A percentile compares a stretch with the other conserved stretches of the same genome.
Conservation (phyloP, 495 filamentous ascomycete genomes). For the Podospora bellae-mahoneyi region DNA sequence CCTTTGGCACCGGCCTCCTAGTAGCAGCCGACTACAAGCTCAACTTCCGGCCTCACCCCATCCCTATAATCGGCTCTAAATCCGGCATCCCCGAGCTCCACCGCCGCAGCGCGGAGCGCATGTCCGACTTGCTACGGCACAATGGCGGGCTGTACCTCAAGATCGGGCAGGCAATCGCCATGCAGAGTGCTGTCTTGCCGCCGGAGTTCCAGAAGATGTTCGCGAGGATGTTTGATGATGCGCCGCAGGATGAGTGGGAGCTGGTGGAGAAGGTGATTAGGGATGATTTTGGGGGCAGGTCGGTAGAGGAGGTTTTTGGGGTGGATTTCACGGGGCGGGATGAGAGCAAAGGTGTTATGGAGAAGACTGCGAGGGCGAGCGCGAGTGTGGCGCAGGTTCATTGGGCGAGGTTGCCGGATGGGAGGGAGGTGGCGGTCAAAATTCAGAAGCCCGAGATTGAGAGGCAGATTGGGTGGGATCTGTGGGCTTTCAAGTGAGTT, state of each 20-base stretch:
- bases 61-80: slow-evolving; percentile 47
- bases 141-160: slow-evolving; percentile 97
- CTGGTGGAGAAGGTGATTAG: slow-evolving; percentile 82
- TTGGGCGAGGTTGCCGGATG: slow-evolving; percentile 81
- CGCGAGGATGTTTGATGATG: slow-evolving; percentile 94
- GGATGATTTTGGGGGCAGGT: slow-evolving; percentile 80
- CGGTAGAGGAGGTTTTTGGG: slow-evolving; percentile 83
- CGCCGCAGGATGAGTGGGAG: slow-evolving; percentile 87
- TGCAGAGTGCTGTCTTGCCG: slow-evolving; percentile 91
- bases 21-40: slow-evolving; percentile 93
- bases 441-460: slow-evolving; percentile 94
- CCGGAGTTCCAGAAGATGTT: slow-evolving; percentile 96
- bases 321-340: slow-evolving; percentile 67
- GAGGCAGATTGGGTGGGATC: slow-evolving; percentile 84
- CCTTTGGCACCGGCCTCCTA: slow-evolving; percentile 73
- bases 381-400: slow-evolving; percentile 96
- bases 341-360: slow-evolving; percentile 71
- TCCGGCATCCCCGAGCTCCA: slow-evolving; percentile 71
- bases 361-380: slow-evolving; percentile 77
- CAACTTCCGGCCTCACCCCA: slow-evolving; percentile 80
- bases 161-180: slow-evolving; percentile 96
- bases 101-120: slow-evolving; percentile 71
- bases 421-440: slow-evolving; percentile 89
- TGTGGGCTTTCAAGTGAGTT: slow-evolving; percentile 77
- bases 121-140: slow-evolving; percentile 70